These are phyloP conservation scores for Geranium rotundifolium DNA, from an alignment of 345 rosid genomes.

Conservation along the genomic window DNA sequence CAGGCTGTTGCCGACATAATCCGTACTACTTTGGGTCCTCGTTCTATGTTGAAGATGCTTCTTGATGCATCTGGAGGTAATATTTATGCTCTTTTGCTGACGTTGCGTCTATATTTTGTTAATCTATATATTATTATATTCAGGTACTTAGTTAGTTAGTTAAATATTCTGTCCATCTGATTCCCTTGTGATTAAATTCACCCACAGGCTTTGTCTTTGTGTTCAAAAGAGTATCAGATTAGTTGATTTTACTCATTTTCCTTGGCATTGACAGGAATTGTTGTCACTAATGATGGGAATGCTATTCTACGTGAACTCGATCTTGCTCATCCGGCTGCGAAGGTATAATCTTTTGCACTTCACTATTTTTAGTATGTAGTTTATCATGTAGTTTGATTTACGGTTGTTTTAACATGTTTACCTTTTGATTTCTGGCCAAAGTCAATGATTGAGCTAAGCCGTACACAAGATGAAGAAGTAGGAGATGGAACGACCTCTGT, in stretches of 20 bases:
- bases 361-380: background rate
- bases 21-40: constrained; percentile 93
- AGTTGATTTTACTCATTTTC: background rate
- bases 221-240: background rate
- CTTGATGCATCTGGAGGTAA: constrained; percentile 86
- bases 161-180: background rate
- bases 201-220: background rate
- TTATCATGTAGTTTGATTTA: background rate
- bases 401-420: background rate
- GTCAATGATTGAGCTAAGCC: constrained; percentile 96
- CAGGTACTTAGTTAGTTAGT: background rate
- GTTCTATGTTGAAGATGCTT: constrained; percentile 96
- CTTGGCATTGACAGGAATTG: constrained; percentile 47
- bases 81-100: background rate
- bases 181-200: background rate
- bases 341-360: constrained; percentile 28
- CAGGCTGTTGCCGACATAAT: constrained; percentile 89
- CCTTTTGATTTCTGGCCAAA: constrained; percentile 17
- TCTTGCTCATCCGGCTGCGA: constrained; percentile 93
- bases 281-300: constrained; percentile 93
- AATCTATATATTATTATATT: background rate
- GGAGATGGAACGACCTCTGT: constrained; percentile 99
- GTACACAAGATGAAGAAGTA: constrained; percentile 95
- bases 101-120: background rate
- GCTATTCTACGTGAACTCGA: constrained; percentile 87